phyloP scores from a whole-genome alignment of 2,329 filamentous ascomycete species.

The Xylariaceae sp. region DNA sequence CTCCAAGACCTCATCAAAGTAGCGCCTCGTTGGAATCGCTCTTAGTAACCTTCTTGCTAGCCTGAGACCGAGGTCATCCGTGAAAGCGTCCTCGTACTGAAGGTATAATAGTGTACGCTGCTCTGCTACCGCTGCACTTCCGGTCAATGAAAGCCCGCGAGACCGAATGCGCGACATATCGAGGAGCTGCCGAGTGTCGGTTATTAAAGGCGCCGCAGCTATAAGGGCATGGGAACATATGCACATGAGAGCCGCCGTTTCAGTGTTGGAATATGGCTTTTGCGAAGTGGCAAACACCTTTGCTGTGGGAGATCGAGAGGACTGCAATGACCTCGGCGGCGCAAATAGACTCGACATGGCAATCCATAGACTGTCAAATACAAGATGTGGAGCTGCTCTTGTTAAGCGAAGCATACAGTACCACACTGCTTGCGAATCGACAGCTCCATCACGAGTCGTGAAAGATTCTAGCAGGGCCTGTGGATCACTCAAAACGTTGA shows the following conservation, averaged over 20 bases:
- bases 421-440: slow-evolving; percentile 58
- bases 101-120: slow-evolving; percentile 49
- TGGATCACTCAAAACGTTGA: slow-evolving; percentile 57
- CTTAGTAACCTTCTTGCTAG: slow-evolving; percentile 55
- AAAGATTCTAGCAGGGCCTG: slow-evolving; percentile 53
- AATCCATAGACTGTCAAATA: slow-evolving; percentile 61
- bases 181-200: slow-evolving; percentile 44
- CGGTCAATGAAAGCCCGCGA: slow-evolving; percentile 46
- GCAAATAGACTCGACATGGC: slow-evolving; percentile 54
- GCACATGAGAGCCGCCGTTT: slow-evolving; percentile 51
- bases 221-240: slow-evolving; percentile 60
- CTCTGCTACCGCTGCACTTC: slow-evolving; percentile 41
- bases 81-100: slow-evolving; percentile 59
- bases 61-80: slow-evolving; percentile 54
- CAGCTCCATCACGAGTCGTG: slow-evolving; percentile 44
- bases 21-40: slow-evolving; percentile 49
- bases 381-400: slow-evolving; percentile 50
- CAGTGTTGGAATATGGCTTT: slow-evolving; percentile 40
- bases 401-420: slow-evolving; percentile 58
- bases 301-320: slow-evolving; percentile 36
- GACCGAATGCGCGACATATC: slow-evolving; percentile 58
- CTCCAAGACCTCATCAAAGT: slow-evolving; percentile 42
- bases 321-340: slow-evolving; percentile 44
- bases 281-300: slow-evolving; percentile 35
- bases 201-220: slow-evolving; percentile 49